Evolutionary conservation across 805 yeast species (phyloP).

Genomic region (Tetrapisispora pingtungensis): DNA sequence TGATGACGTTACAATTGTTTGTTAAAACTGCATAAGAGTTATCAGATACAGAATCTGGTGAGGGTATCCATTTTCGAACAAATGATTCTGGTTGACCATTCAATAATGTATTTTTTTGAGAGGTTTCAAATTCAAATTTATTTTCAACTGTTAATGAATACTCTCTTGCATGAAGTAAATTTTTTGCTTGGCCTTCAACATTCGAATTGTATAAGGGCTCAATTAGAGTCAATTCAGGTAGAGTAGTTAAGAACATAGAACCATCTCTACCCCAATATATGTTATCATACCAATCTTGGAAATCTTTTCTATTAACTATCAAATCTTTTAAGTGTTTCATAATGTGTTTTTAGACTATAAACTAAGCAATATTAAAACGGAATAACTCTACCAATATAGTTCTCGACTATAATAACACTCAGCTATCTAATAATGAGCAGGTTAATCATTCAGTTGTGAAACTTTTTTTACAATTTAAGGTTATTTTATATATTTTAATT

Average conservation of each 20-base stretch:
- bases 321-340: constrained; percentile 24
- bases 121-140: constrained; percentile 21
- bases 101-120: constrained; percentile 16
- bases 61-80: constrained; percentile 14
- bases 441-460: too few relatives aligned
- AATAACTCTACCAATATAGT: too few relatives aligned
- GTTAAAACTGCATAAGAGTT: constrained; percentile 21
- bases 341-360: neutral
- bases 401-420: too few relatives aligned
- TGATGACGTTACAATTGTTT: constrained; percentile 20
- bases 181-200: constrained; percentile 12
- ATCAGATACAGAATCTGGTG: constrained; percentile 10
- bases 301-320: constrained; percentile 19
- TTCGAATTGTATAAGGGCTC: constrained; percentile 19
- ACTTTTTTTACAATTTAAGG: too few relatives aligned
- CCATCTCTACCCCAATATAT: constrained; percentile 26
- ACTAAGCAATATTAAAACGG: too few relatives aligned
- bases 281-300: constrained; percentile 20
- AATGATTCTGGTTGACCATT: constrained; percentile 24
- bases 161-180: constrained; percentile 22
- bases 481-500: too few relatives aligned
- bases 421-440: too few relatives aligned
- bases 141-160: constrained; percentile 14
- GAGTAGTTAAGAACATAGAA: constrained; percentile 18
- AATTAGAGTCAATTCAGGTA: constrained; percentile 21